A percentile compares a stretch with the other conserved stretches of the same genome.
Evolutionary conservation across 305 asterid genomes (phyloP).

Genomic region (Striga hermonthica): DNA sequence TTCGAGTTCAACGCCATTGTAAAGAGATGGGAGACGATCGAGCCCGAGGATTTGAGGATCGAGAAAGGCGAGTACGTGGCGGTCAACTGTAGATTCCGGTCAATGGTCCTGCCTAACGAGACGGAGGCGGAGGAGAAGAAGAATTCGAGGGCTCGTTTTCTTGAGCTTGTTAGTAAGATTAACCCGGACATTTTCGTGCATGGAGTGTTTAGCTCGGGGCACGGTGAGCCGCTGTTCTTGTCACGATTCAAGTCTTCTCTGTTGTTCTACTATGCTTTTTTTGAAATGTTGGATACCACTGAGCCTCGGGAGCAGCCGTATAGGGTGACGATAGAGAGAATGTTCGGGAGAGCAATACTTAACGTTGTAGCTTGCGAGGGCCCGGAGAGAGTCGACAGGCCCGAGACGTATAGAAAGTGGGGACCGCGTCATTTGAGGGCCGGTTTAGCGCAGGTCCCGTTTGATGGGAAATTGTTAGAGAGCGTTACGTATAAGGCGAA

Average conservation of each 20-base stretch:
- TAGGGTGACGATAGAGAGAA: conserved; percentile 2
- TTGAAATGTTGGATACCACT: not conserved
- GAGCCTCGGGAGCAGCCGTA: not conserved
- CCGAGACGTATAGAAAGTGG: not conserved
- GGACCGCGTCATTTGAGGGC: conserved; percentile 1
- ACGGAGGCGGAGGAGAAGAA: not conserved
- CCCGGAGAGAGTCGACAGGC: not conserved
- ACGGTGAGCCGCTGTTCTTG: not conserved
- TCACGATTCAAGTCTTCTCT: not conserved
- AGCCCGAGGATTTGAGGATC: not conserved
- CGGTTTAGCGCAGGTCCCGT: not conserved
- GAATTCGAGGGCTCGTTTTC: not conserved
- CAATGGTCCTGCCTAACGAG: not conserved
- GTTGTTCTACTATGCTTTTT: not conserved
- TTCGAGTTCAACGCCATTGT: not conserved
- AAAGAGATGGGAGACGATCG: not conserved
- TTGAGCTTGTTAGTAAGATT: not conserved
- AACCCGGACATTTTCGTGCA: conserved; percentile 3
- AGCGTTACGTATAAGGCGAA: not conserved
- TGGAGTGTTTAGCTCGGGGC: not conserved
- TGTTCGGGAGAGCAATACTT: not conserved
- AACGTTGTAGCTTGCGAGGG: not conserved
- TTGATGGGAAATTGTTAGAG: not conserved
- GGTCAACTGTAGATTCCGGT: not conserved
- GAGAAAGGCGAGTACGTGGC: not conserved